Base-by-base conservation (phyloP, 371 early-diverging fungal genomes). In the Nosema muscidifuracis region DNA sequence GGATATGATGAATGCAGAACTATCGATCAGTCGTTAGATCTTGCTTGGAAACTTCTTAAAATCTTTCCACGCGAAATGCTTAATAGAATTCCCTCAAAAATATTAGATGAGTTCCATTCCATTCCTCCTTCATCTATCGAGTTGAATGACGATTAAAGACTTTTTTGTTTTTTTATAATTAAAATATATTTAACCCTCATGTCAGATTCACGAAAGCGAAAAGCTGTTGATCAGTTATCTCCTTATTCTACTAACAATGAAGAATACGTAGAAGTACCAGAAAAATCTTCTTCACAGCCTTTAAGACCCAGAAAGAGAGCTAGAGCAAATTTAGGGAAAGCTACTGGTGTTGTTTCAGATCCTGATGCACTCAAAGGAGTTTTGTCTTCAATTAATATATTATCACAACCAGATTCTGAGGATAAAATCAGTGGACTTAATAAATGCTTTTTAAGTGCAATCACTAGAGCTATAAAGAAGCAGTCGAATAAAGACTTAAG, bases 51-150 rank as follows among this genome's bases (percentile, higher is more conserved):
- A 20, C 87, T 99, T 56, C 86, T 99, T 43, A 91, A 94, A 78
- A 93, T 96, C 82, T 99, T 97, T 91, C 99, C 99, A 80, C 93
- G 94, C 87, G 97, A 97, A 81, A 87, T 96, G 89, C 89, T 99
- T 47, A 97, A 97, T 86, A 91, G 98, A 84, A 97, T 99, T 80
- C 96, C 99, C 65, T 90, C 91, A 74, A 91, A 93, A 79, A 85
- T 94, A 62, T 85, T 97, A 58, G 88, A 89, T 71, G 93, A 97
- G 82, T 97, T 86, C 81, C 94, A 99, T 86, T 56, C 62, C 10
- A 24, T 28, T 13, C 36, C 61, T 18, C 61, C 70, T 51, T 6
- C 50, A 4, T 20, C 30, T 20, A 18, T 60, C 20, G 36, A 60
- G 18, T 4, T 33, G 34, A 30, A 24, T 60, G 31, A 60, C 2